These are phyloP conservation scores for Platanus orientalis DNA, from an alignment of 164 flowering plant species.

Conservation along the genomic window DNA sequence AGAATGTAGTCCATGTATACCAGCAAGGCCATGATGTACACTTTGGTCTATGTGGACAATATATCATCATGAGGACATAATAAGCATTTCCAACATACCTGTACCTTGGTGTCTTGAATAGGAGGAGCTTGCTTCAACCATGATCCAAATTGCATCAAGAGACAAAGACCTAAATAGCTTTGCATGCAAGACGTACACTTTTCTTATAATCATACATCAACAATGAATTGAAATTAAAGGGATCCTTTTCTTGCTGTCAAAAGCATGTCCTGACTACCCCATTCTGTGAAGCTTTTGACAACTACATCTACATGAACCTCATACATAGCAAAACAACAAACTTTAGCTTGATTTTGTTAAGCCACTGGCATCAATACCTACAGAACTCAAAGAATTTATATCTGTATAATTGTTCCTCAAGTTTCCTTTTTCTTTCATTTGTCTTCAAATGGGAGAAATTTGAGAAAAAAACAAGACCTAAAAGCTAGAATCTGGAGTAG, in stretches of 20 bases:
- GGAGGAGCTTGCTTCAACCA: background rate
- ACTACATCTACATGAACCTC: background rate
- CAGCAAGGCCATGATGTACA: too few relatives aligned
- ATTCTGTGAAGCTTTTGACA: background rate
- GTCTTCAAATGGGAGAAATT: background rate
- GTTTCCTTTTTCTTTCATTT: background rate
- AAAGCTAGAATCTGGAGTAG: too few relatives aligned
- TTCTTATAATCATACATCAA: background rate
- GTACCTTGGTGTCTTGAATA: too few relatives aligned
- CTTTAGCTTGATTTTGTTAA: background rate
- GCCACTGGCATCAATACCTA: slow-evolving; percentile 3
- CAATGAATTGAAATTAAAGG: too few relatives aligned
- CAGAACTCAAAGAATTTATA: background rate
- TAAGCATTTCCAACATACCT: too few relatives aligned
- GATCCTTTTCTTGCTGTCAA: background rate
- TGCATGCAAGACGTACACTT: background rate
- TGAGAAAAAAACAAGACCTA: too few relatives aligned
- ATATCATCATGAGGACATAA: too few relatives aligned
- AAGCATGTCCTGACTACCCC: background rate
- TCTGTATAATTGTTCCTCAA: too few relatives aligned
- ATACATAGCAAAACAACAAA: background rate
- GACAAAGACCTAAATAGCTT: too few relatives aligned
- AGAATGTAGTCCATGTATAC: too few relatives aligned
- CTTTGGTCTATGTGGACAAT: too few relatives aligned
- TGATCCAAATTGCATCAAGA: background rate